phyloP scores from a whole-genome alignment of 106 monocot species.

The Allium fistulosum region DNA sequence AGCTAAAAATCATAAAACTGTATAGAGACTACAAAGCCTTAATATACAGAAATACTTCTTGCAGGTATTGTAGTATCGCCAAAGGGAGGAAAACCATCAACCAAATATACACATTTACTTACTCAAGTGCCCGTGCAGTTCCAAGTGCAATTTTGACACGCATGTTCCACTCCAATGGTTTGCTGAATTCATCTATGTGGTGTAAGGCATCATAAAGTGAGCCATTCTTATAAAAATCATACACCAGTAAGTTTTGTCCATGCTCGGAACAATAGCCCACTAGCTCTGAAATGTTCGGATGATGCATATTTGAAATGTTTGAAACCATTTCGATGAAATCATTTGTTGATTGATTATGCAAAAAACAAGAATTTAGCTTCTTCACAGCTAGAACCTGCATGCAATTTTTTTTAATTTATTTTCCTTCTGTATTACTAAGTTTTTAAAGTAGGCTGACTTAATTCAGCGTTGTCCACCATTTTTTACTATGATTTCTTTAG shows the following conservation, averaged over 20 bases:
- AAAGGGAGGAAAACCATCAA: not conserved
- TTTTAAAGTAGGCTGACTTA: too few relatives aligned
- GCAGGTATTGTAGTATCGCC: not conserved
- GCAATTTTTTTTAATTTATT: not conserved
- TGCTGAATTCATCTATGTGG: constrained; percentile 68
- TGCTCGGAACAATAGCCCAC: constrained; percentile 87
- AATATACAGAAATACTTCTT: not conserved
- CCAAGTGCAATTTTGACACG: constrained; percentile 93
- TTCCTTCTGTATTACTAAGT: not conserved
- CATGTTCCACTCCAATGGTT: constrained; percentile 70
- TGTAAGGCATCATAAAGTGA: constrained; percentile 81
- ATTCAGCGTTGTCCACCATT: too few relatives aligned
- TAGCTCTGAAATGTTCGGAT: constrained; percentile 84
- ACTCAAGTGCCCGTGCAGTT: constrained; percentile 88
- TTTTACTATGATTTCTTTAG: too few relatives aligned
- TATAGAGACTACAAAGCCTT: not conserved
- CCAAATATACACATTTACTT: constrained; percentile 19
- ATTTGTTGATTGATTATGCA: constrained; percentile 44
- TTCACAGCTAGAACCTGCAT: constrained; percentile 83
- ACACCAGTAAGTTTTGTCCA: constrained; percentile 76
- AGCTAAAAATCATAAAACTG: constrained; percentile 1
- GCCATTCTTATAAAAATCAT: constrained; percentile 76
- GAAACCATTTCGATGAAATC: constrained; percentile 73
- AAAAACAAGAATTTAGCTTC: constrained; percentile 55
- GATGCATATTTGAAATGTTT: constrained; percentile 54